A percentile compares a stretch with the other conserved stretches of the same genome.
phyloP scores from a whole-genome alignment of 75 land plant genomes.

The Picea glauca region DNA sequence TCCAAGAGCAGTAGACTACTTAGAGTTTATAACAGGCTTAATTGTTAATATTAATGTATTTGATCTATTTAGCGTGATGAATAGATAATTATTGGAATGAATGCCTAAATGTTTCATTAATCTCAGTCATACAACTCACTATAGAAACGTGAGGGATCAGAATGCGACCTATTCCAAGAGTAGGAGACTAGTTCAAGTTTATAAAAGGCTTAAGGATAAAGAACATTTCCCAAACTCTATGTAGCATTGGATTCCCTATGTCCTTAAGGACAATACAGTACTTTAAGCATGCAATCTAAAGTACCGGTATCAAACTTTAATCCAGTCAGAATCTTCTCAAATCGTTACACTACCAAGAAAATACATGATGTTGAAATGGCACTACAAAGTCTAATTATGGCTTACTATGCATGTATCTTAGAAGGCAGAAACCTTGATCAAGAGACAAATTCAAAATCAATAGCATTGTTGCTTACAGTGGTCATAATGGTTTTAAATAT shows the following conservation, averaged over 20 bases:
- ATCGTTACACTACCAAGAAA: not conserved
- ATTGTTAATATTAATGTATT: not conserved
- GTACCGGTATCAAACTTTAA: not conserved
- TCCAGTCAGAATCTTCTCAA: not conserved
- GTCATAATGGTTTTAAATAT: too few species aligned
- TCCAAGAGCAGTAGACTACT: not conserved
- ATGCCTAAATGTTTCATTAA: slow-evolving; percentile 3
- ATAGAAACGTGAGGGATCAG: not conserved
- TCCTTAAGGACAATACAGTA: not conserved
- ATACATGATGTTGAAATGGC: too few species aligned
- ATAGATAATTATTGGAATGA: not conserved
- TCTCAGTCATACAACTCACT: not conserved
- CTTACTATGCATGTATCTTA: too few species aligned
- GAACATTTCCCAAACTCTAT: not conserved
- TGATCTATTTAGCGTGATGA: not conserved
- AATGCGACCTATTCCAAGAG: slow-evolving; percentile 1
- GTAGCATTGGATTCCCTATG: not conserved
- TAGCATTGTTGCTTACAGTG: too few species aligned
- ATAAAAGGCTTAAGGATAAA: not conserved
- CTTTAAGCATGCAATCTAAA: not conserved
- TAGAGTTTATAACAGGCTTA: not conserved
- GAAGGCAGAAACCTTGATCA: too few species aligned
- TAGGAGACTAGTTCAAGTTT: not conserved
- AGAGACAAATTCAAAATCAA: too few species aligned
- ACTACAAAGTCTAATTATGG: too few species aligned